A percentile compares a stretch with the other conserved stretches of the same genome.
Evolutionary conservation across 2,329 filamentous ascomycete genomes (phyloP).

Genomic region (Cercospora sojina): DNA sequence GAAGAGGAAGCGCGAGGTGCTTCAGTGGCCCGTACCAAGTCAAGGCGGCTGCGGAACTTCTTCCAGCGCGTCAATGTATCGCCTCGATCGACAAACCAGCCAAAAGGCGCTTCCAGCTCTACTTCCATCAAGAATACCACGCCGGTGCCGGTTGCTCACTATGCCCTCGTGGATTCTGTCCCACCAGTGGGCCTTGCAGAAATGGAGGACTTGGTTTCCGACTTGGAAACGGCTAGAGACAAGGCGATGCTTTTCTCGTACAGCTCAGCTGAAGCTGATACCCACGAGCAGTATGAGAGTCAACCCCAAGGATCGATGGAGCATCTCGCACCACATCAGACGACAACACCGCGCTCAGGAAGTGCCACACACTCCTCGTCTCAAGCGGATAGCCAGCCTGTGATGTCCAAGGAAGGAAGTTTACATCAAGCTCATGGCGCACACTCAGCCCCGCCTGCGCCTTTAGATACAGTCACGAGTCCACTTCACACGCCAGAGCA

Average conservation of each 20-base stretch:
- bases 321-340: background rate
- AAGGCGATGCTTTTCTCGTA: conserved; percentile 12
- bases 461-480: conserved; percentile 5
- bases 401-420: background rate
- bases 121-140: conserved; percentile 8
- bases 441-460: background rate
- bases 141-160: conserved; percentile 48
- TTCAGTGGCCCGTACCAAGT: conserved; percentile 32
- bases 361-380: background rate
- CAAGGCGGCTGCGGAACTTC: conserved; percentile 57
- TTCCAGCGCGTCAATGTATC: conserved; percentile 53
- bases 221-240: conserved; percentile 34
- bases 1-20: background rate
- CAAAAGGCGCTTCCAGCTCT: conserved; percentile 19
- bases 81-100: conserved; percentile 38
- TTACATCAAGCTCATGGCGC: background rate
- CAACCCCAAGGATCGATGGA: background rate
- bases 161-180: conserved; percentile 56
- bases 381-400: background rate
- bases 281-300: background rate
- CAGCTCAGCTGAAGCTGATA: background rate
- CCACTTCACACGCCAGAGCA: conserved; percentile 38
- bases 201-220: conserved; percentile 49
- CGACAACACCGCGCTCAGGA: background rate
- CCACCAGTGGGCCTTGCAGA: conserved; percentile 47